Conservation (phyloP, 805 yeast species). For the Wickerhamomyces rabaulensis region DNA sequence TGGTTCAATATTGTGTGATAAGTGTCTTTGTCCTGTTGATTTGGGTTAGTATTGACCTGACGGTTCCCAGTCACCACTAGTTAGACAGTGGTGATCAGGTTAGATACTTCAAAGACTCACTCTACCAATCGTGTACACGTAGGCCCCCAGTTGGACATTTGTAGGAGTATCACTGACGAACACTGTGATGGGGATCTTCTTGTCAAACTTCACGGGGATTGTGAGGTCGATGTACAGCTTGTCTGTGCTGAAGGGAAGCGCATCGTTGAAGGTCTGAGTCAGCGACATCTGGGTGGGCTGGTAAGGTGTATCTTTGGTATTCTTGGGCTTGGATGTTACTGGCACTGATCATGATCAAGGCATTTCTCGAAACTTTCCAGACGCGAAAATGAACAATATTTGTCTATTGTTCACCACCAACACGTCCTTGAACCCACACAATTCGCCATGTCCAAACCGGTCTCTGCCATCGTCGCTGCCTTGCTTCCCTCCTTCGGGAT, state of each 20-base stretch:
- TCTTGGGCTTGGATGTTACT: too few species aligned
- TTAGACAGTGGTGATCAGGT: too few species aligned
- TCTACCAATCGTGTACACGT: slow-evolving; percentile 37
- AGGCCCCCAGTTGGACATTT: slow-evolving; percentile 33
- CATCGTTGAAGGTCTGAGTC: slow-evolving; percentile 6
- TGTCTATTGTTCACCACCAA: not conserved
- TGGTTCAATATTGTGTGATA: slow-evolving; percentile 38
- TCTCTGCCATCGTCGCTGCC: slow-evolving; percentile 81
- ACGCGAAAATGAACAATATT: too few species aligned
- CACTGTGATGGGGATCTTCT: slow-evolving; percentile 30
- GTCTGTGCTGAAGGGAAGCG: slow-evolving; percentile 10
- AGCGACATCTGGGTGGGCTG: not conserved
- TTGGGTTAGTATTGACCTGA: slow-evolving; percentile 1
- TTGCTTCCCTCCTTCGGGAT: slow-evolving; percentile 77
- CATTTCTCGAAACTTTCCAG: too few species aligned
- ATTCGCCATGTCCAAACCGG: slow-evolving; percentile 24
- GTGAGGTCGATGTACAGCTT: slow-evolving; percentile 12
- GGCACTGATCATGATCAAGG: too few species aligned
- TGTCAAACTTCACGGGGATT: slow-evolving; percentile 8
- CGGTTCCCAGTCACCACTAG: too few species aligned
- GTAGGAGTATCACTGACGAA: slow-evolving; percentile 30
- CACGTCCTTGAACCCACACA: not conserved
- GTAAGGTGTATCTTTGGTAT: not conserved
- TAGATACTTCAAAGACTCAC: too few species aligned
- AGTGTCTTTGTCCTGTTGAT: slow-evolving; percentile 19